These are phyloP conservation scores for Corylus heterophylla DNA, from an alignment of 306 rosid species.

Conservation along the genomic window DNA sequence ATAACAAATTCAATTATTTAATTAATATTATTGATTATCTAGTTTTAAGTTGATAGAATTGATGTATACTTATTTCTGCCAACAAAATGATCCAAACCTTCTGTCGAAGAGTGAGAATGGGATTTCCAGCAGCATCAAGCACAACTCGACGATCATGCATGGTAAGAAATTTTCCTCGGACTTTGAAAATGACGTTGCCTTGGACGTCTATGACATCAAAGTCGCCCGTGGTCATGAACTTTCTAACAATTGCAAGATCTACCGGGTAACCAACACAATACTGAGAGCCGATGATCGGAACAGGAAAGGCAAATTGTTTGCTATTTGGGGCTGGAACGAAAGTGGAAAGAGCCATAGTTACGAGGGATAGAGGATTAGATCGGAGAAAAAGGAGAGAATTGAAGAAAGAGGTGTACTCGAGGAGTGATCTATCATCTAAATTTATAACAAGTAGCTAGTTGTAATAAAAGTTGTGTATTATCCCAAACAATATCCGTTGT, in stretches of 20 bases:
- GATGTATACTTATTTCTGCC: no score
- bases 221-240: slow-evolving; percentile 28
- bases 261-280: slow-evolving; percentile 34
- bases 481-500: no score
- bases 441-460: no score
- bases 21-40: neutral
- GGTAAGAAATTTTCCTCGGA: slow-evolving; percentile 33
- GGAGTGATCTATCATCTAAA: no score
- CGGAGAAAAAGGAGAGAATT: no score
- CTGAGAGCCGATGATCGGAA: slow-evolving; percentile 43
- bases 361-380: neutral
- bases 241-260: slow-evolving; percentile 41
- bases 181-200: slow-evolving; percentile 47
- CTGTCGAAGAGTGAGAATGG: slow-evolving; percentile 40
- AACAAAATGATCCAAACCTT: slow-evolving; percentile 33
- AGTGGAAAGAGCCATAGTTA: neutral
- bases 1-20: no score
- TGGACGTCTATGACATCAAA: slow-evolving; percentile 49
- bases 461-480: no score
- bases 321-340: neutral
- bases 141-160: slow-evolving; percentile 46
- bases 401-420: no score
- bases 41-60: no score
- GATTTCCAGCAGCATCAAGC: slow-evolving; percentile 43
- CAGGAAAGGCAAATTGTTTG: neutral